Base-by-base conservation (phyloP, 2,329 filamentous ascomycete genomes). In the Beauveria rudraprayagi region DNA sequence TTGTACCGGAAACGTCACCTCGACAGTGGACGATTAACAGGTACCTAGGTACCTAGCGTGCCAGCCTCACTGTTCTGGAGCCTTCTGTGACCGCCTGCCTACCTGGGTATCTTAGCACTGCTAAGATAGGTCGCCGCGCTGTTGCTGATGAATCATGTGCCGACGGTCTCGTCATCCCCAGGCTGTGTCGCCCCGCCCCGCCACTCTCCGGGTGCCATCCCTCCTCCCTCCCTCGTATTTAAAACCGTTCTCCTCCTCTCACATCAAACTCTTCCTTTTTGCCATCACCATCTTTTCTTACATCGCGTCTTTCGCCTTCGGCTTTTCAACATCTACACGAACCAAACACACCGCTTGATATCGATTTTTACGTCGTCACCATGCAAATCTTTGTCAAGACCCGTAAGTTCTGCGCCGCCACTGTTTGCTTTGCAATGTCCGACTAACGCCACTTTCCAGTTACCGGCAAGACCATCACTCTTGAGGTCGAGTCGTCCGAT, bases 341-440 rank as follows among this genome's bases (percentile, higher is more conserved):
- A 55, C 61, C 58, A 60, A 46, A 62, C 26, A 51, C 19, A 30
- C 60, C 19, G 19, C 30, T 24, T 30, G 40, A 41, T 43, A 56
- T 30, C 57, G 24, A 44, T 60, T 40, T 53, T 60, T 41, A 26
- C 30, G 46, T 48, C 44, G 54, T 60, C 63, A 64, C 56, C 77
- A 95, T 96, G 92, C 92, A 96, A 84, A 96, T 97, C 83, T 97
- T 96, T 78, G 92, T 96, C 72, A 96, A 96, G 88, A 96, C 92
- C 70, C 85, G 88, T 91, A 82, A 84, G 88, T 88, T 70, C 41
- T 69, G 66, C 63, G 66, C 65, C 58, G 63, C 66, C 37, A 17
- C 46, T n/a, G 44, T 26, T 57, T 26, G 40, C n/a, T 16, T 30
- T 22, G 41, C 3, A 30, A 22, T 30, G 28, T 63, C n/a, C 46